A percentile compares a stretch with the other conserved stretches of the same genome.
Conservation (phyloP, 2,329 filamentous ascomycete genomes). For the Aureobasidium leucospermi region DNA sequence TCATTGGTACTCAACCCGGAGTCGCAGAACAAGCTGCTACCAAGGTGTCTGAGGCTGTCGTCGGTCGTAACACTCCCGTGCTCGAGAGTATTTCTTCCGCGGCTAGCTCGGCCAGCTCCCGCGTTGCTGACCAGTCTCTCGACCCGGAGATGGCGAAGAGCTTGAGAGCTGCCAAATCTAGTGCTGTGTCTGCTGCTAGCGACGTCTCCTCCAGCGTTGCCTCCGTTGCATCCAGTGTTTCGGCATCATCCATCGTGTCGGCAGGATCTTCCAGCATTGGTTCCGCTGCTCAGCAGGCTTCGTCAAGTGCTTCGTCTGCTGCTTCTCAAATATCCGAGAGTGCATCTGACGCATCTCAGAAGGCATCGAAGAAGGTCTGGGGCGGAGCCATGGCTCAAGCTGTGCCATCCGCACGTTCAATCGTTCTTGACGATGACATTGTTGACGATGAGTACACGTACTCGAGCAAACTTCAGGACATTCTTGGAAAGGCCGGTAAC, state of each 20-base stretch:
- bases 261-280: conserved; percentile 17
- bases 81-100: conserved; percentile 26
- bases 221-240: conserved; percentile 22
- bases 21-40: conserved; percentile 28
- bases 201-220: conserved; percentile 19
- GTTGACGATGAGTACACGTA: conserved; percentile 39
- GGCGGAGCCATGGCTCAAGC: conserved; percentile 48
- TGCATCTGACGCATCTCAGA: conserved; percentile 20
- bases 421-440: conserved; percentile 42
- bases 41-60: conserved; percentile 22
- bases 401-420: conserved; percentile 40
- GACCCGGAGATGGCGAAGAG: conserved; percentile 27
- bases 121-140: conserved; percentile 14
- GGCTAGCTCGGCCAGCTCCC: conserved; percentile 18
- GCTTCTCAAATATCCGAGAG: conserved; percentile 26
- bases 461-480: conserved; percentile 44
- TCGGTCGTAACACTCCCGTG: conserved; percentile 21
- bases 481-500: conserved; percentile 46
- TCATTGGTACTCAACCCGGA: conserved; percentile 20
- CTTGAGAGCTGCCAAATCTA: conserved; percentile 25
- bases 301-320: conserved; percentile 22
- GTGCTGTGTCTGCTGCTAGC: background rate
- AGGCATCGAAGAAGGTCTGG: conserved; percentile 40
- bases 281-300: conserved; percentile 15
- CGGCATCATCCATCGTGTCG: conserved; percentile 13